Percentiles rank a stretch among this genome's conserved stretches.
These are phyloP conservation scores for Leccinum barrowsii DNA, from an alignment of 768 basidiomycete genomes.

Conservation along the genomic window DNA sequence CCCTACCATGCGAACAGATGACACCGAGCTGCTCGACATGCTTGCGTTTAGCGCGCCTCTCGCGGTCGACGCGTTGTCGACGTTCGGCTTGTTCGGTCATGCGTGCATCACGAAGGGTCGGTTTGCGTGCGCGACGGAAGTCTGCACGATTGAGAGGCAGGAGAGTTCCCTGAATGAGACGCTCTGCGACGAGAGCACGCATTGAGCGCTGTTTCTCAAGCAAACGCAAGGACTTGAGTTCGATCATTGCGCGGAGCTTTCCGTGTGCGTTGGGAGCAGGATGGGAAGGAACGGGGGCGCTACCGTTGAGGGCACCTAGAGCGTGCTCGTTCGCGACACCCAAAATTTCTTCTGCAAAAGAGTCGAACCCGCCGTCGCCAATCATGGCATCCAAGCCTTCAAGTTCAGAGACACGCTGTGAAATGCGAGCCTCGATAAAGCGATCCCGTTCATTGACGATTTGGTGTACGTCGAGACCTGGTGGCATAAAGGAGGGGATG, in stretches of 20 bases:
- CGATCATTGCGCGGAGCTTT: constrained; percentile 87
- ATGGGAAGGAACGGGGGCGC: constrained; percentile 28
- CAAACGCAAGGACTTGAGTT: constrained; percentile 85
- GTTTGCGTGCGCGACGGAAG: constrained; percentile 85
- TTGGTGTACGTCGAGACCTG: constrained; percentile 88
- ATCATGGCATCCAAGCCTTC: constrained; percentile 75
- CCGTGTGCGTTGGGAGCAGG: constrained; percentile 67
- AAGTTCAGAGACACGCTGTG: constrained; percentile 86
- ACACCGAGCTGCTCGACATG: constrained; percentile 90
- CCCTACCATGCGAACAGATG: constrained; percentile 81
- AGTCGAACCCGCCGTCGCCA: constrained; percentile 69
- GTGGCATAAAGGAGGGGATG: constrained; percentile 86
- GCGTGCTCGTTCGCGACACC: constrained; percentile 2
- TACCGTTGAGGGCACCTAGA: constrained; percentile 31
- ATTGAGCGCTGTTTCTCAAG: constrained; percentile 89
- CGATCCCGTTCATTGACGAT: constrained; percentile 89
- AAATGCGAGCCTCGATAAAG: constrained; percentile 84
- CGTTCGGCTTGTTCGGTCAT: constrained; percentile 87
- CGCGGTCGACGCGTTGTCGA: constrained; percentile 87
- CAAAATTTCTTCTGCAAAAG: constrained; percentile 39
- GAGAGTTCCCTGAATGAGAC: constrained; percentile 82
- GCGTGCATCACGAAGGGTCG: constrained; percentile 83
- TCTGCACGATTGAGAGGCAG: constrained; percentile 89
- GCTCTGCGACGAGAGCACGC: constrained; percentile 81
- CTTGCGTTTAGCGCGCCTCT: constrained; percentile 92